These are phyloP conservation scores for Eruca vesicaria DNA, from an alignment of 441 rosid genomes.

Conservation along the genomic window DNA sequence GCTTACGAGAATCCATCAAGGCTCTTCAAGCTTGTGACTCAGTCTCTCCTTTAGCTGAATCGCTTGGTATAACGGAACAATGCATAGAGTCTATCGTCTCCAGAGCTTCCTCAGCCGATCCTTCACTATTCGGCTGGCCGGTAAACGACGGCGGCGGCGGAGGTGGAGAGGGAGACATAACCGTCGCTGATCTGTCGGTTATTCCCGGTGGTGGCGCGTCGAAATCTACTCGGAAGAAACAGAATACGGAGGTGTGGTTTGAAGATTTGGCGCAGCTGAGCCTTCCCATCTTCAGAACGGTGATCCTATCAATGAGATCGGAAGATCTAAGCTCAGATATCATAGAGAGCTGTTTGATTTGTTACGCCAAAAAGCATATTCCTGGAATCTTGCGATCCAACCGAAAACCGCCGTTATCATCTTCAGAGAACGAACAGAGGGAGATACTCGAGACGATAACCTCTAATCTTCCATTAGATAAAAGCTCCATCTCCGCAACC, in stretches of 20 bases:
- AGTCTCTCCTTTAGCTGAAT: slow-evolving; percentile 44
- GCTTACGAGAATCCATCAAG: slow-evolving; percentile 49
- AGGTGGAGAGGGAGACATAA: not conserved
- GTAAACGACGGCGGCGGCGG: slow-evolving; percentile 36
- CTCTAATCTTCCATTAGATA: slow-evolving; percentile 49
- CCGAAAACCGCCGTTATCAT: slow-evolving; percentile 42
- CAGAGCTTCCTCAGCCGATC: slow-evolving; percentile 59
- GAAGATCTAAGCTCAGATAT: slow-evolving; percentile 46
- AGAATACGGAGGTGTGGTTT: slow-evolving; percentile 42
- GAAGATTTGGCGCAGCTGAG: slow-evolving; percentile 58
- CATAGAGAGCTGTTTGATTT: slow-evolving; percentile 58
- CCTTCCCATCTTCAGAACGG: slow-evolving; percentile 42
- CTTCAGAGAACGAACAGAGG: slow-evolving; percentile 61
- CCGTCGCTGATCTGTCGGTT: slow-evolving; percentile 5
- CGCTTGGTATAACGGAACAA: slow-evolving; percentile 48
- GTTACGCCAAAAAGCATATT: slow-evolving; percentile 58
- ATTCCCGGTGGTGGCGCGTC: not conserved
- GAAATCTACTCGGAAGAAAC: slow-evolving; percentile 17
- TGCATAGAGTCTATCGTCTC: slow-evolving; percentile 50
- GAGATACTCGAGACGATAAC: slow-evolving; percentile 61
- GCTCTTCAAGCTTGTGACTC: slow-evolving; percentile 66
- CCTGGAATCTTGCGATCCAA: slow-evolving; percentile 60
- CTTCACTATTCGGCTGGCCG: slow-evolving; percentile 88
- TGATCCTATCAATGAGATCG: slow-evolving; percentile 53
- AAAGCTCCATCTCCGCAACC: slow-evolving; percentile 44